Percentiles rank a stretch among this genome's conserved stretches.
Evolutionary conservation across 202 grass and related monocot genomes (phyloP).

Genomic region (Carex sylvatica): DNA sequence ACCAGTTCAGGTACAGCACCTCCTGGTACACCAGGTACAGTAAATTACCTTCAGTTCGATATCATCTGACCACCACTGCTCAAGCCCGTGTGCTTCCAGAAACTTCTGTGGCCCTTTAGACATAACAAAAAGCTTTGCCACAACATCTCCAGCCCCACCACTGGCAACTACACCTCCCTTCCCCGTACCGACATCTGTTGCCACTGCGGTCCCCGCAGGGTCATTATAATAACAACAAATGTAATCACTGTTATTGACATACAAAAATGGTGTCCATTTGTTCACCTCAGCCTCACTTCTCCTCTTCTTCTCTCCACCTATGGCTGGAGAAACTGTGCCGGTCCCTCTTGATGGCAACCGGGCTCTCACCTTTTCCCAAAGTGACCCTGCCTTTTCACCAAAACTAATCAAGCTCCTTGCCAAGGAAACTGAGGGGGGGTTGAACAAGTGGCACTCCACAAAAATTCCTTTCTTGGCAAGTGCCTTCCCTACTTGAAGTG

Average conservation of each 20-base stretch:
- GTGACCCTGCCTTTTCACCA: conserved; percentile 64
- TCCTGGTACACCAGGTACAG: background rate
- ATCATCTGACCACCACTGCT: conserved; percentile 94
- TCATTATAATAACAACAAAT: conserved; percentile 87
- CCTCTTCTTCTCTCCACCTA: conserved; percentile 52
- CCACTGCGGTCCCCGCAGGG: conserved; percentile 40
- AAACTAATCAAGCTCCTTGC: conserved; percentile 80
- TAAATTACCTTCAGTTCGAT: conserved; percentile 58
- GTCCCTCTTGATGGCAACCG: conserved; percentile 51
- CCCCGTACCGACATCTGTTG: conserved; percentile 34
- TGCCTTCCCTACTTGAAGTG: conserved; percentile 75
- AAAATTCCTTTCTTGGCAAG: conserved; percentile 78
- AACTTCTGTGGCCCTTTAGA: conserved; percentile 92
- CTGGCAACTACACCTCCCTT: conserved; percentile 34
- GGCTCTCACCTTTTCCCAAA: conserved; percentile 69
- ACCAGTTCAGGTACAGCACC: conserved; percentile 14
- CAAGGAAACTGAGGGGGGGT: conserved; percentile 85
- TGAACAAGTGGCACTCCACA: conserved; percentile 83
- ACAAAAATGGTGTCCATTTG: conserved; percentile 87
- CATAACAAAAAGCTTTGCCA: conserved; percentile 71
- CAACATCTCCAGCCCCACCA: conserved; percentile 41
- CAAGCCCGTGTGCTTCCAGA: conserved; percentile 72
- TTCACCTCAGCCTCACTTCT: conserved; percentile 33
- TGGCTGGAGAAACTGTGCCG: conserved; percentile 12
- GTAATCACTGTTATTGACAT: conserved; percentile 92